Percentiles rank a stretch among this genome's conserved stretches.
Evolutionary conservation across 2,329 filamentous ascomycete genomes (phyloP).

Genomic region (Ophiostoma ulmi): DNA sequence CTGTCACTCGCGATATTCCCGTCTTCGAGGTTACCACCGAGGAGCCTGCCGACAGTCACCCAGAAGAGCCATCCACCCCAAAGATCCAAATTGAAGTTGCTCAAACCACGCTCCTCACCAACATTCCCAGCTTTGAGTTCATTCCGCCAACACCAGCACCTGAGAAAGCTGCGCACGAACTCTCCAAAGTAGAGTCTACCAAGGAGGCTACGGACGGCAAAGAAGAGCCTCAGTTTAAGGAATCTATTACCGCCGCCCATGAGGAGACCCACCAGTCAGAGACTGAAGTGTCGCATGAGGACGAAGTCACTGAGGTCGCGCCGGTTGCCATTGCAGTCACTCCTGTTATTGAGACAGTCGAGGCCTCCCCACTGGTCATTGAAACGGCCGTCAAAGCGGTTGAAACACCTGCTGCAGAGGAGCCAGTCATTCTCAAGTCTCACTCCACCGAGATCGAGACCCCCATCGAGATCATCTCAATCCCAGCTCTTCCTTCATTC

Average conservation of each 20-base stretch:
- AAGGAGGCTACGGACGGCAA: neutral
- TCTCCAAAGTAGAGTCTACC: neutral
- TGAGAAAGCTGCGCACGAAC: neutral
- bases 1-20: neutral
- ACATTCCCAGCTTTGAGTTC: slow-evolving; percentile 15
- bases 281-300: neutral
- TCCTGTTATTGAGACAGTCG: neutral
- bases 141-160: neutral
- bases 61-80: neutral
- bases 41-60: neutral
- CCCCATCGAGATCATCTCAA: neutral
- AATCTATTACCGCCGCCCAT: neutral
- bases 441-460: neutral
- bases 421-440: neutral
- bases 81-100: neutral
- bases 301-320: neutral
- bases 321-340: neutral
- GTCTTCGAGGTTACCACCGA: neutral
- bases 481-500: neutral
- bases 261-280: neutral
- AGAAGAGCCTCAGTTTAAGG: neutral
- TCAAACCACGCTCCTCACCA: neutral
- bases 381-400: neutral
- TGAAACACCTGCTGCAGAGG: too few relatives aligned
- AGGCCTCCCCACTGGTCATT: neutral